Evolutionary conservation across 139 green algal genomes (phyloP).

Genomic region (Raphidocelis subcapitata): DNA sequence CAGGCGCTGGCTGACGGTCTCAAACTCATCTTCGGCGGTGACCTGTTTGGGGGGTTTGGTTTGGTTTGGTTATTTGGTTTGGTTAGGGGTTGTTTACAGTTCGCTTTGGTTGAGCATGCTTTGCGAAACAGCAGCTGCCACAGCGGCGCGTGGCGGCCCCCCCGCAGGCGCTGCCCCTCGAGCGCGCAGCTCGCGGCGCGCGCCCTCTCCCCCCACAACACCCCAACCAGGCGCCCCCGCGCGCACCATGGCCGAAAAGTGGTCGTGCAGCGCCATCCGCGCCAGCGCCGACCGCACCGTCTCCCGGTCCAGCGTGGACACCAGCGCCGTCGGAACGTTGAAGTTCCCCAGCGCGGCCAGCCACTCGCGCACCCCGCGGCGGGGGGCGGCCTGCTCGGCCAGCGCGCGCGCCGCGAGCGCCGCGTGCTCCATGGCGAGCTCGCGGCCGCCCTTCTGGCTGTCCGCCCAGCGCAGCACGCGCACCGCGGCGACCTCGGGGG

Average conservation of each 20-base stretch:
- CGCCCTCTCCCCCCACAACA: background rate
- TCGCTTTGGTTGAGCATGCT: no score
- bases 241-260: constrained; percentile 57
- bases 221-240: constrained; percentile 53
- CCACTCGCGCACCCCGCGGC: constrained; percentile 62
- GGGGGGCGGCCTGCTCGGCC: constrained; percentile 14
- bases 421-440: constrained; percentile 58
- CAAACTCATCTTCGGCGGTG: constrained; percentile 84
- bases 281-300: constrained; percentile 47
- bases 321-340: constrained; percentile 68
- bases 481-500: constrained; percentile 49
- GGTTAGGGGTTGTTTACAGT: background rate
- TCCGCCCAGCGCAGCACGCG: constrained; percentile 72
- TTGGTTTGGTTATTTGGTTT: background rate
- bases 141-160: no score
- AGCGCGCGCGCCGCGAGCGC: constrained; percentile 42
- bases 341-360: constrained; percentile 56
- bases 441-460: constrained; percentile 42
- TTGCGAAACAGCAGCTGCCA: no score
- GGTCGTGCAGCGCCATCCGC: constrained; percentile 53
- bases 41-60: constrained; percentile 18
- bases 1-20: constrained; percentile 71
- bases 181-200: no score
- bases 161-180: no score
- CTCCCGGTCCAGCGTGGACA: constrained; percentile 53